phyloP scores from a whole-genome alignment of 2,329 filamentous ascomycete species.

The Ascochyta fabae region DNA sequence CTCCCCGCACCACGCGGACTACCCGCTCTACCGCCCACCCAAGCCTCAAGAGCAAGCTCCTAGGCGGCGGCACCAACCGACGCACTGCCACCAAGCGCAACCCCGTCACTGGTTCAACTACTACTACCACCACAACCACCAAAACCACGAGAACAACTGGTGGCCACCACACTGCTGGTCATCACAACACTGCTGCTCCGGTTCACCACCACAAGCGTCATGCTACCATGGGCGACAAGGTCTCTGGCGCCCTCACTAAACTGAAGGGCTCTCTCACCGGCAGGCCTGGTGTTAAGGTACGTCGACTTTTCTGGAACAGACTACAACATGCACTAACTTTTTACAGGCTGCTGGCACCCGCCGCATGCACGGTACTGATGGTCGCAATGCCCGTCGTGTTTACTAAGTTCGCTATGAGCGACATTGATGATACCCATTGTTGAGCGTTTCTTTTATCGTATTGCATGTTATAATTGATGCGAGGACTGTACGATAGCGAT shows the following conservation, averaged over 20 bases:
- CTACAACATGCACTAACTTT: slow-evolving; percentile 8
- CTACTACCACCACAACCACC: slow-evolving; percentile 49
- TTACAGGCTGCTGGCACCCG: slow-evolving; percentile 72
- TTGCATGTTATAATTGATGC: neutral
- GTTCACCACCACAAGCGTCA: slow-evolving; percentile 70
- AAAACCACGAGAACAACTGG: slow-evolving; percentile 54
- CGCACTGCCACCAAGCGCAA: slow-evolving; percentile 48
- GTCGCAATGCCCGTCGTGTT: slow-evolving; percentile 57
- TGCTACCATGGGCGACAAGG: slow-evolving; percentile 75
- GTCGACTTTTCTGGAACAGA: slow-evolving; percentile 1
- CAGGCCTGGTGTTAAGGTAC: slow-evolving; percentile 73
- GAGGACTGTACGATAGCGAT: slow-evolving; percentile 1
- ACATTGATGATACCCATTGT: slow-evolving; percentile 4
- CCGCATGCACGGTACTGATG: slow-evolving; percentile 77
- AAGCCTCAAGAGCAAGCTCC: slow-evolving; percentile 62
- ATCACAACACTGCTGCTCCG: slow-evolving; percentile 25
- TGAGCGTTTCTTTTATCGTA: slow-evolving; percentile 4
- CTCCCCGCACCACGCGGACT: slow-evolving; percentile 40
- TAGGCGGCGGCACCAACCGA: slow-evolving; percentile 51
- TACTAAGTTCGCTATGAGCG: slow-evolving; percentile 23
- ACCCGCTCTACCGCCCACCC: slow-evolving; percentile 53
- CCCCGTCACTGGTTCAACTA: slow-evolving; percentile 30
- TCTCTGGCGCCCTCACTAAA: slow-evolving; percentile 76
- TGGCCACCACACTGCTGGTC: slow-evolving; percentile 38
- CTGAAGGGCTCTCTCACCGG: slow-evolving; percentile 73